Evolutionary conservation across 352 stramenopile species (phyloP).

Genomic region (Globisporangium recalcitrans): DNA sequence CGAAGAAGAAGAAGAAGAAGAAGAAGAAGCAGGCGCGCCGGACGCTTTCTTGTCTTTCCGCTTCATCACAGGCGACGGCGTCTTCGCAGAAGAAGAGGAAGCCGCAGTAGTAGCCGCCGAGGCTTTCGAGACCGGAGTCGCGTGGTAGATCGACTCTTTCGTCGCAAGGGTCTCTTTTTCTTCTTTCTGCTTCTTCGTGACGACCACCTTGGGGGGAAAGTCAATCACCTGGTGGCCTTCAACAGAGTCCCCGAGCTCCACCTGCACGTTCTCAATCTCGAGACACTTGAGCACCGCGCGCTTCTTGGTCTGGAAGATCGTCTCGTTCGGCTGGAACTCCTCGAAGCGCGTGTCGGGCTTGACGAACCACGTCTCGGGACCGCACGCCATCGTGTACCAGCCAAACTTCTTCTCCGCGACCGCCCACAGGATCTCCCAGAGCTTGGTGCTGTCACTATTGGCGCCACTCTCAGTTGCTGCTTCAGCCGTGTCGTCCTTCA

Average conservation of each 20-base stretch:
- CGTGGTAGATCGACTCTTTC: constrained; percentile 19
- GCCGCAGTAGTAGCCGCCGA: neutral
- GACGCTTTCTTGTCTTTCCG: constrained; percentile 17
- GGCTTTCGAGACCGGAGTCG: neutral
- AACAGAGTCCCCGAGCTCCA: constrained; percentile 65
- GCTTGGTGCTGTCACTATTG: constrained; percentile 19
- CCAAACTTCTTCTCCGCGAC: constrained; percentile 52
- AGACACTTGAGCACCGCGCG: constrained; percentile 63
- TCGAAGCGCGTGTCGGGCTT: constrained; percentile 66
- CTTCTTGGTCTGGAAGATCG: constrained; percentile 80
- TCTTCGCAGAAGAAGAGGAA: constrained; percentile 5
- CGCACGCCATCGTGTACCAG: constrained; percentile 73
- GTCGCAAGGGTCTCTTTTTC: constrained; percentile 6
- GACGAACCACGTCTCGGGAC: constrained; percentile 68
- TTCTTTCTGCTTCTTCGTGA: constrained; percentile 8
- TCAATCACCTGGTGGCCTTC: constrained; percentile 54
- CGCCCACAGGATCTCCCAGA: constrained; percentile 67
- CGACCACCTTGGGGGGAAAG: constrained; percentile 26
- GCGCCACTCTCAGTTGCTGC: neutral
- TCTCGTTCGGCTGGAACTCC: constrained; percentile 69
- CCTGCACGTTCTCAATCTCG: constrained; percentile 36
- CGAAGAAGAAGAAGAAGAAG: neutral
- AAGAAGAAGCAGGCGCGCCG: neutral
- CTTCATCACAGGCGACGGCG: constrained; percentile 34
- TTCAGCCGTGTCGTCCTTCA: constrained; percentile 22